Percentiles rank a stretch among this genome's conserved stretches.
Conservation (phyloP, 345 rosid species). For the Aquilaria sinensis region DNA sequence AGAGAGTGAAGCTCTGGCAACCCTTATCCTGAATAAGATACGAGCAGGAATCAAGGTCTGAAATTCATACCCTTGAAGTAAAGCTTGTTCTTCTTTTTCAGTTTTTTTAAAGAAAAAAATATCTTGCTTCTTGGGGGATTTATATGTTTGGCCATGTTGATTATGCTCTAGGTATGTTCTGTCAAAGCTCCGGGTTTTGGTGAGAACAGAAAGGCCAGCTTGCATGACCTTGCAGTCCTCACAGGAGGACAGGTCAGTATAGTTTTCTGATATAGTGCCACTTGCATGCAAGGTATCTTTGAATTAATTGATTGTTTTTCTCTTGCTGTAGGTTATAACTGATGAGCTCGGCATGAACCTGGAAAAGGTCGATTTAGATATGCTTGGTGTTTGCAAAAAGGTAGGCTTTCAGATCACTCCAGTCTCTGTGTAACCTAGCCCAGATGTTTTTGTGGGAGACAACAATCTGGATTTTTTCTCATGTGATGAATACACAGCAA, state of each 20-base stretch:
- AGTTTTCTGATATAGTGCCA: conserved; percentile 4
- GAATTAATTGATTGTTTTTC: neutral
- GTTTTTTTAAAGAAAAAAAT: neutral
- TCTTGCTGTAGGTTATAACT: conserved; percentile 55
- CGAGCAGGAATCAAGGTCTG: conserved; percentile 96
- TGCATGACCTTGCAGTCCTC: conserved; percentile 86
- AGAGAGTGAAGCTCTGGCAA: conserved; percentile 88
- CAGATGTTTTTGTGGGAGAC: too few relatives aligned
- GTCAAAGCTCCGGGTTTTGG: conserved; percentile 98
- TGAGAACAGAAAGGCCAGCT: conserved; percentile 79
- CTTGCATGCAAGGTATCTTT: neutral
- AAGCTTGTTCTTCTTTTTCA: neutral
- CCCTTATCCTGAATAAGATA: conserved; percentile 83
- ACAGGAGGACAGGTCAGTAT: conserved; percentile 80
- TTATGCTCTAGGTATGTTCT: conserved; percentile 60
- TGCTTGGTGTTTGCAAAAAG: conserved; percentile 95
- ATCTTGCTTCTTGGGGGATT: neutral
- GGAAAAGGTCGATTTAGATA: conserved; percentile 72
- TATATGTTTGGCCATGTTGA: conserved; percentile 4
- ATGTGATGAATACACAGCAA: too few relatives aligned
- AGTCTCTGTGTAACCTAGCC: too few relatives aligned
- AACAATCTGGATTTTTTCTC: too few relatives aligned
- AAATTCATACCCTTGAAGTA: neutral
- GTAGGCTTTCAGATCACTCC: conserved; percentile 21
- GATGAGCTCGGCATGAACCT: conserved; percentile 96